Evolutionary conservation across 805 yeast species (phyloP), one percentile per base, ranked within the genome.

Genomic region (Maudiozyma saulgeensis): DNA sequence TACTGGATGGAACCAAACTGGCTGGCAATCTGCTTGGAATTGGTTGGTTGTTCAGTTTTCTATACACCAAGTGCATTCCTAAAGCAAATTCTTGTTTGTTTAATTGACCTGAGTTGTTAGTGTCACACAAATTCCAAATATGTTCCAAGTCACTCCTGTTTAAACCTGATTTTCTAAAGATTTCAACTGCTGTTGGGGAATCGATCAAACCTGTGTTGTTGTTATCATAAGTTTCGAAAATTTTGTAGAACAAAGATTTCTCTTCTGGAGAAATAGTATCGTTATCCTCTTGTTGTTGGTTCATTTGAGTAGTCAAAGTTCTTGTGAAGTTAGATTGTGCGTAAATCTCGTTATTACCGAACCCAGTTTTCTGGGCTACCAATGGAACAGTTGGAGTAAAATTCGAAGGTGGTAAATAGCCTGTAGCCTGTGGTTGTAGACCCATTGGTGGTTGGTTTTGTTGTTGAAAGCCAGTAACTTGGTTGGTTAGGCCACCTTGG

Each of bases 51-150:
- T 89, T 90, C 62, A 91, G 71, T 53, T 91, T 78, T 65, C 96
- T 79, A 69, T 93, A 91, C 42, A 91, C 91, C 51, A 91, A 74
- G 73, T 95, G 97, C 98, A 91, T 93, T 32, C 98, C 97, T 35
- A 93, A 89, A 0, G 96, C 84, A 70, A 91, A 93, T 66, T 88
- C 96, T 64, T 91, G 96, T 59, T 80, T 81, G 64, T 87, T 86
- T 56, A 91, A 78, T 62, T 79, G 81, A 4, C 97, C 96, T 49
- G 84, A 76, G 64, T 89, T 85, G 49, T 82, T 81, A 15, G 82
- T 77, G 64, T 93, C 98, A 49, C 90, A 79, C 56, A 91, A 74
- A 45, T 80, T 86, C 99, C 99, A 91, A 53, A 93, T 89, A 41
- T 81, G 75, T 66, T 90, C 98, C 53, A 91, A 75, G 59, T 90